These are phyloP conservation scores for Aspergillus sp. DNA, from an alignment of 2,329 filamentous ascomycete species.

Conservation along the genomic window DNA sequence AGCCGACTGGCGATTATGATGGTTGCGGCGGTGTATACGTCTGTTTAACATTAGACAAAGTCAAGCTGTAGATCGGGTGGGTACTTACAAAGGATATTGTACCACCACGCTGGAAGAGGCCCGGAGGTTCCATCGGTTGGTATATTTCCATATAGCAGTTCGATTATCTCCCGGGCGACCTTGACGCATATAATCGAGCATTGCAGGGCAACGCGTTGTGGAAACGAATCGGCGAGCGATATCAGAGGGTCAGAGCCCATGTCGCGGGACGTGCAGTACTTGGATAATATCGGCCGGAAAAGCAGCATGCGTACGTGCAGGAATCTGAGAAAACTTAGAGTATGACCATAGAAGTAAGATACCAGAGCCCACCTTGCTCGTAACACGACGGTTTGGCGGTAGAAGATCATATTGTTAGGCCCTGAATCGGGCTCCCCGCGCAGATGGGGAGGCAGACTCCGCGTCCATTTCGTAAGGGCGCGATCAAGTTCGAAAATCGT, in stretches of 20 bases:
- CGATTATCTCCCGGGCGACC: conserved; percentile 33
- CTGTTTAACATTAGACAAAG: conserved; percentile 9
- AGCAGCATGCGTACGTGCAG: conserved; percentile 35
- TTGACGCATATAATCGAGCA: conserved; percentile 39
- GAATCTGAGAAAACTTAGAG: conserved; percentile 19
- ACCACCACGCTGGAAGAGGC: conserved; percentile 38
- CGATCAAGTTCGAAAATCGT: conserved; percentile 37
- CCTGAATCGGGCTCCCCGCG: conserved; percentile 7
- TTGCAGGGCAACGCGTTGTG: conserved; percentile 32
- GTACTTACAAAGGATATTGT: conserved; percentile 35
- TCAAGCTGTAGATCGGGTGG: too few species aligned
- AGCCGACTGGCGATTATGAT: conserved; percentile 34
- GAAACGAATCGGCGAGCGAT: conserved; percentile 27
- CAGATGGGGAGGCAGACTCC: conserved; percentile 29
- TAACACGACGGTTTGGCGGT: conserved; percentile 33
- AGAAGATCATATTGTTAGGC: conserved; percentile 24
- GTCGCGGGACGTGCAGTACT: conserved; percentile 31
- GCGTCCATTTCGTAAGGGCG: conserved; percentile 31
- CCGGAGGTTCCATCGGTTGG: conserved; percentile 28
- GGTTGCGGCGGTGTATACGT: conserved; percentile 37
- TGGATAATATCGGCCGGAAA: conserved; percentile 32
- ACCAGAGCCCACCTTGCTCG: conserved; percentile 26
- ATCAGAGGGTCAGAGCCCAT: conserved; percentile 20
- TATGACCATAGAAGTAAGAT: too few species aligned
- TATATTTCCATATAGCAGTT: conserved; percentile 30